Base-by-base conservation (phyloP, 306 rosid genomes). In the Geum urbanum region DNA sequence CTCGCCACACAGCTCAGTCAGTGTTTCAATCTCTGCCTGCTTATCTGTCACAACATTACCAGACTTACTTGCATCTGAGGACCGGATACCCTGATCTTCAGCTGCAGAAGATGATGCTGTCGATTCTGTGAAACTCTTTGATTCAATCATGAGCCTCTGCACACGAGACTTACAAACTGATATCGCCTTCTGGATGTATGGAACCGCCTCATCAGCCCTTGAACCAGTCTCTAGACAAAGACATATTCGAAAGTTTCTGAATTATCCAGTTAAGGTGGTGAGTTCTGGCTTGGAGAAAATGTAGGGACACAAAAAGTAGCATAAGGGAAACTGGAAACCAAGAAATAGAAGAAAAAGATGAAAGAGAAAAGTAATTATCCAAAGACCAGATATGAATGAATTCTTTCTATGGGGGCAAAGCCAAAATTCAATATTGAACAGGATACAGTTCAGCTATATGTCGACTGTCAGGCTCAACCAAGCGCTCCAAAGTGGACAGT, bases 361-460 rank as follows among this genome's bases (percentile, higher is more conserved):
- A 51, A 45, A 55, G 5, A 12, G 45, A 13, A 8, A 50, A 22
- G 1, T 15, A 14, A 14, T 10, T 37, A 51, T 59, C 49, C 20
- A 51, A 16, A 18, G 44, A 5, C 53, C 39, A 63, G 35, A 18
- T 15, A 5, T 19, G 18, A 15, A 44, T 20, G 11, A 1, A 24
- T 22, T 4, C 3, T 32, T 63, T 15, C 1, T 10, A 48, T 19
- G 19, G 18, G 18, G 27, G 76, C 41, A 68, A 43, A 43, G 44
- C 52, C 8, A 50, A 63, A 32, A 20, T 72, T 39, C 18, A 5
- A 44, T 51, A 55, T 8, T 56, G 60, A 79, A 66, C 73, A 85
- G 99, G 99, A 95, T 95, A 91, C 97, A 95, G 77, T 76, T 87
- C 92, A 74, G 97, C 99, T 58, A 94, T 78, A 67, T 84, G 89